A percentile compares a stretch with the other conserved stretches of the same genome.
Evolutionary conservation across 2,329 filamentous ascomycete species (phyloP).

Genomic region (Raffaelea ambrosiae): DNA sequence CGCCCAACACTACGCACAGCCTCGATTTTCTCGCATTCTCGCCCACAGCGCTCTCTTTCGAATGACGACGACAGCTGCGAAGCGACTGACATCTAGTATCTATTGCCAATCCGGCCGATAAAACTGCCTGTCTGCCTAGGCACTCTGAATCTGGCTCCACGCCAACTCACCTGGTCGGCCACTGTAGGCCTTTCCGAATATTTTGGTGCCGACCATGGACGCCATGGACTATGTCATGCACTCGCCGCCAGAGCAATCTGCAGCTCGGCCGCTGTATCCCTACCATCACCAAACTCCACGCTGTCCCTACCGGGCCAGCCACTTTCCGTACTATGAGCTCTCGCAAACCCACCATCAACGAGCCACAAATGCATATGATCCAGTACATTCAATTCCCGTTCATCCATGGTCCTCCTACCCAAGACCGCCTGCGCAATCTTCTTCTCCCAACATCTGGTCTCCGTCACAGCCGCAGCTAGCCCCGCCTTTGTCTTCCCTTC

Average conservation of each 20-base stretch:
- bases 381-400: not conserved
- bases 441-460: no score
- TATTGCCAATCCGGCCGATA: no score
- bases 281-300: not conserved
- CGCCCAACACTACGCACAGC: no score
- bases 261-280: not conserved
- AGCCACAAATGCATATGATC: not conserved
- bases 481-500: not conserved
- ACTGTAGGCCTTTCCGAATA: no score
- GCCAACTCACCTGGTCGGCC: no score
- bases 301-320: conserved; percentile 1
- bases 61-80: no score
- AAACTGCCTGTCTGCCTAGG: no score
- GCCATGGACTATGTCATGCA: conserved; percentile 25
- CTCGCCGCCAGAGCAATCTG: conserved; percentile 7
- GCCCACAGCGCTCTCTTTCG: no score
- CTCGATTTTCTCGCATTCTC: no score
- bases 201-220: conserved; percentile 15
- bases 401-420: not conserved
- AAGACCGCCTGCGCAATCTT: not conserved
- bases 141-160: no score
- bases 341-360: not conserved
- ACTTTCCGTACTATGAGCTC: no score
- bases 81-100: no score
- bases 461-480: not conserved